Percentiles rank a stretch among this genome's conserved stretches.
Conservation (phyloP, 352 stramenopile genomes). For the Pythium sukuiense region DNA sequence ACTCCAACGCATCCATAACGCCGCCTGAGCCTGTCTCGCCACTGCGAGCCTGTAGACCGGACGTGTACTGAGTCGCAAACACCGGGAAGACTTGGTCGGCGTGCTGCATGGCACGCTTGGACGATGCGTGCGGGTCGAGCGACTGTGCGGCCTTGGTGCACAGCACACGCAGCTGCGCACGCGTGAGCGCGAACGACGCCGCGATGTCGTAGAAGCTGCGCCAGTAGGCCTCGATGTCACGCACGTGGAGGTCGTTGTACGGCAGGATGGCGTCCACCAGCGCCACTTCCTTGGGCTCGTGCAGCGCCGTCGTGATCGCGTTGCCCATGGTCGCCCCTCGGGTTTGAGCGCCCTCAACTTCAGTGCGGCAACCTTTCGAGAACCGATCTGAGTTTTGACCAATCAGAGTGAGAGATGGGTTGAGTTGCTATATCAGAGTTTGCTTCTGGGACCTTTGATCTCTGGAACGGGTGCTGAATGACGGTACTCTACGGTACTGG, state of each 20-base stretch:
- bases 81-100: conserved; percentile 59
- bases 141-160: conserved; percentile 49
- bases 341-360: not conserved
- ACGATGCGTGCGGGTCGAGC: conserved; percentile 44
- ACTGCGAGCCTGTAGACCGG: not conserved
- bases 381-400: conserved; percentile 19
- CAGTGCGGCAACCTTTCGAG: conserved; percentile 18
- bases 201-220: conserved; percentile 82
- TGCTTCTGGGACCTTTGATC: not conserved
- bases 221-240: conserved; percentile 81
- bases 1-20: conserved; percentile 77
- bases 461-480: not conserved
- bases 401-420: conserved; percentile 12
- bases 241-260: conserved; percentile 72
- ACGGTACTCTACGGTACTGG: not conserved
- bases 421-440: conserved; percentile 9
- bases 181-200: conserved; percentile 66
- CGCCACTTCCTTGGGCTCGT: conserved; percentile 39
- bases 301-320: conserved; percentile 47
- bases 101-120: conserved; percentile 38
- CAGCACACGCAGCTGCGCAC: conserved; percentile 56
- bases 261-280: conserved; percentile 63
- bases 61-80: conserved; percentile 30
- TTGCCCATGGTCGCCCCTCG: conserved; percentile 49
- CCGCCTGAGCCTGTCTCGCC: not conserved